Conservation (phyloP, 176 grass and related monocot genomes). For the Rhynchospora tenuis region DNA sequence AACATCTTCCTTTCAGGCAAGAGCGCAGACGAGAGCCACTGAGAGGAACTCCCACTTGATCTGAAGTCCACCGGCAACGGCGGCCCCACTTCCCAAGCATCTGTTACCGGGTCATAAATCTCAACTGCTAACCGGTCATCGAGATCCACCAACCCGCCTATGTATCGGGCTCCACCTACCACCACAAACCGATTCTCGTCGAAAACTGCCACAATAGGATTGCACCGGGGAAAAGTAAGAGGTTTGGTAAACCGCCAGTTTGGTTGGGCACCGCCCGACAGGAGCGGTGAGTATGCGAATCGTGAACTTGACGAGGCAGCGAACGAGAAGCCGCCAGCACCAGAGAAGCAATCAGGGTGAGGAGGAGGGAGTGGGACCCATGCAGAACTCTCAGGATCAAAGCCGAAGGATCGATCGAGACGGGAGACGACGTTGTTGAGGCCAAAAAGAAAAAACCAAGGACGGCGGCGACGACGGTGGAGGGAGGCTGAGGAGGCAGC, state of each 20-base stretch:
- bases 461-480: background rate
- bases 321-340: slow-evolving; percentile 40
- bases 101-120: slow-evolving; percentile 28
- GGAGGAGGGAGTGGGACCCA: slow-evolving; percentile 33
- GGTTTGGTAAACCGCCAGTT: slow-evolving; percentile 27
- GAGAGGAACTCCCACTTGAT: slow-evolving; percentile 28
- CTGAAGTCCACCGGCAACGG: slow-evolving; percentile 39
- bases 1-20: slow-evolving; percentile 13
- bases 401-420: slow-evolving; percentile 33
- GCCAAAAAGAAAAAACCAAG: slow-evolving; percentile 46
- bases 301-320: slow-evolving; percentile 24
- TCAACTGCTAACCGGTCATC: slow-evolving; percentile 38
- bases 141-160: slow-evolving; percentile 47
- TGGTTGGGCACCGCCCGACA: background rate
- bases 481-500: slow-evolving; percentile 16
- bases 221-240: slow-evolving; percentile 34
- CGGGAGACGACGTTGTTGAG: slow-evolving; percentile 40
- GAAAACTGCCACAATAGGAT: slow-evolving; percentile 39
- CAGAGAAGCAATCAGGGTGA: slow-evolving; percentile 35
- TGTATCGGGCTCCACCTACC: slow-evolving; percentile 33
- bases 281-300: slow-evolving; percentile 31
- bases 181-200: slow-evolving; percentile 12
- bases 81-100: slow-evolving; percentile 10
- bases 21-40: slow-evolving; percentile 44
- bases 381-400: slow-evolving; percentile 29